Conservation (phyloP, 345 rosid genomes). For the Lumnitzera racemosa region DNA sequence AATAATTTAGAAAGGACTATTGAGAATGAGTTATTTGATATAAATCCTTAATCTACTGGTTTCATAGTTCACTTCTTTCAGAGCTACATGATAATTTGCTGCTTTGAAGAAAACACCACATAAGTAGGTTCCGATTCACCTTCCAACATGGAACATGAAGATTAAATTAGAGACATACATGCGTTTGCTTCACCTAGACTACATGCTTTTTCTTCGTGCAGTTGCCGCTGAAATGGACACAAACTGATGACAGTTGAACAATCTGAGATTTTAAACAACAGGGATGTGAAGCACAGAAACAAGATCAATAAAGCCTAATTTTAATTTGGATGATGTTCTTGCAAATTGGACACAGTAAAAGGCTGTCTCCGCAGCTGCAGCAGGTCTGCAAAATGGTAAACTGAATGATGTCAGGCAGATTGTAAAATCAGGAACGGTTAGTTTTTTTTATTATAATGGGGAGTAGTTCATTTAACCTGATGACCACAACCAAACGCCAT, state of each 20-base stretch:
- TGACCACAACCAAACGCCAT: slow-evolving; percentile 92
- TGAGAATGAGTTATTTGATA: too few relatives aligned
- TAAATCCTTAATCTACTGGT: too few relatives aligned
- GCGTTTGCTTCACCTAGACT: background rate
- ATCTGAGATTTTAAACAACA: too few relatives aligned
- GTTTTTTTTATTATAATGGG: background rate
- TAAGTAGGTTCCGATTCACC: too few relatives aligned
- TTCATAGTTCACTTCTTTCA: too few relatives aligned
- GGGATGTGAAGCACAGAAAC: background rate
- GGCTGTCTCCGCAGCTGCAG: slow-evolving; percentile 63
- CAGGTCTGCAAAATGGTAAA: slow-evolving; percentile 41
- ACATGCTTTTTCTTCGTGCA: background rate
- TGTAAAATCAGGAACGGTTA: background rate
- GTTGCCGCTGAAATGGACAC: background rate
- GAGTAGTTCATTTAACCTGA: slow-evolving; percentile 33
- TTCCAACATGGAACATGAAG: too few relatives aligned
- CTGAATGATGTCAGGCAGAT: background rate
- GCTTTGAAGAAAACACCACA: too few relatives aligned
- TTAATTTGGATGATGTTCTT: slow-evolving; percentile 43
- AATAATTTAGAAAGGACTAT: too few relatives aligned
- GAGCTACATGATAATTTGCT: too few relatives aligned
- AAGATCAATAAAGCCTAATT: slow-evolving; percentile 51
- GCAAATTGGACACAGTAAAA: slow-evolving; percentile 67
- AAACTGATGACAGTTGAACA: background rate
- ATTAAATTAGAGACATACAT: background rate